phyloP scores from a whole-genome alignment of 176 grass and related monocot species.

The Rhynchospora breviuscula region DNA sequence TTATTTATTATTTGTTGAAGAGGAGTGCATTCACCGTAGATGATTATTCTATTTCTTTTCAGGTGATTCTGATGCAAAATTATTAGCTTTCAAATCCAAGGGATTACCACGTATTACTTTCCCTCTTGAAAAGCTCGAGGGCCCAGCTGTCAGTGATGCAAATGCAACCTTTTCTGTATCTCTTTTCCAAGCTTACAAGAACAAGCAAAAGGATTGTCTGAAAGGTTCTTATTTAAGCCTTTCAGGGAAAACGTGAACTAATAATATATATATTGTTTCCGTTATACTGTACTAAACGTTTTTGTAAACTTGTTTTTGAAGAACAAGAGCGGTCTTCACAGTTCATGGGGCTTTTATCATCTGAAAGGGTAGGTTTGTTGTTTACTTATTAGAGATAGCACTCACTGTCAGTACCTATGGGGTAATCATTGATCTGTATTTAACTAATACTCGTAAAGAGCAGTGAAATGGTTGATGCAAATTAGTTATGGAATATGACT shows the following conservation, averaged over 20 bases:
- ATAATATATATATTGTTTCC: background rate
- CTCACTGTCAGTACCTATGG: background rate
- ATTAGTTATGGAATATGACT: background rate
- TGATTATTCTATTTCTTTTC: background rate
- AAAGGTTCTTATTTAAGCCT: slow-evolving; percentile 40
- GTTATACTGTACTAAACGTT: background rate
- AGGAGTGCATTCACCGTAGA: background rate
- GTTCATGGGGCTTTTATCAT: slow-evolving; percentile 51
- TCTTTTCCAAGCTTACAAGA: slow-evolving; percentile 53
- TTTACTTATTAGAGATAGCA: background rate
- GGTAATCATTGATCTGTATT: background rate
- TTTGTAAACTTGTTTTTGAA: slow-evolving; percentile 31
- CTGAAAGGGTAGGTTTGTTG: slow-evolving; percentile 58
- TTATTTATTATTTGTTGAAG: background rate
- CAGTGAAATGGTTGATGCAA: background rate
- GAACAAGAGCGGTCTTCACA: slow-evolving; percentile 49
- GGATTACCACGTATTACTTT: slow-evolving; percentile 76
- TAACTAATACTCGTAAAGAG: background rate
- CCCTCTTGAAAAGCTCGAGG: slow-evolving; percentile 39
- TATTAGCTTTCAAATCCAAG: slow-evolving; percentile 75
- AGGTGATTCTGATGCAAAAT: slow-evolving; percentile 33
- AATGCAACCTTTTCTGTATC: slow-evolving; percentile 48
- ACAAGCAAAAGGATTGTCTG: slow-evolving; percentile 25
- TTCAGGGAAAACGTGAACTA: background rate
- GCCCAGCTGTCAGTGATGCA: slow-evolving; percentile 37